Evolutionary conservation across 208 protist genomes (phyloP).

Genomic region (Zelonia costaricensis): DNA sequence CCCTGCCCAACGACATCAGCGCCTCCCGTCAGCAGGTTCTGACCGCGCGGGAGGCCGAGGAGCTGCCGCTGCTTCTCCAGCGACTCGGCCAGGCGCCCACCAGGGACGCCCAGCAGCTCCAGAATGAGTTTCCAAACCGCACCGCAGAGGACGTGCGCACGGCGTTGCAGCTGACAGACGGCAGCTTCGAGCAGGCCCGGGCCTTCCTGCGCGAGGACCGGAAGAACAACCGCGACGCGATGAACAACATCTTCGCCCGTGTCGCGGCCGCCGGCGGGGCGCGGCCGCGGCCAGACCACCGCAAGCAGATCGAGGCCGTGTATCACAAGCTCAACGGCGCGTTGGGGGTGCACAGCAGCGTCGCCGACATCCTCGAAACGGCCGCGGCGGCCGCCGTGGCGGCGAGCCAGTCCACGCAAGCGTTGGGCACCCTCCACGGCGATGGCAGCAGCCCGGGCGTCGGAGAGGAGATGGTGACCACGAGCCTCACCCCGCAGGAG

Average conservation of each 20-base stretch:
- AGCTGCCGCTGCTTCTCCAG: constrained; percentile 9
- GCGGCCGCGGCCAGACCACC: constrained; percentile 7
- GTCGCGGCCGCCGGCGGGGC: constrained; percentile 19
- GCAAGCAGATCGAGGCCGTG: constrained; percentile 6
- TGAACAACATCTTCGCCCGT: constrained; percentile 32
- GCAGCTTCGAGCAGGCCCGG: constrained; percentile 32
- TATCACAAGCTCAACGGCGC: constrained; percentile 42
- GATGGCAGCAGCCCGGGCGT: background rate
- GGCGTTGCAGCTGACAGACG: constrained; percentile 37
- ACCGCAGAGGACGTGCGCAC: constrained; percentile 28
- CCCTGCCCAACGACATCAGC: constrained; percentile 1
- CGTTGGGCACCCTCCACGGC: no score
- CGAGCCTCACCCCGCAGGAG: constrained; percentile 9
- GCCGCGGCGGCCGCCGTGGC: constrained; percentile 5
- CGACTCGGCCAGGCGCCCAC: constrained; percentile 4
- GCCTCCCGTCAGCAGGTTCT: constrained; percentile 14
- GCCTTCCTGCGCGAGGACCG: constrained; percentile 27
- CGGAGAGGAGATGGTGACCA: constrained; percentile 1
- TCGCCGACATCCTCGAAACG: background rate
- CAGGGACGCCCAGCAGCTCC: background rate
- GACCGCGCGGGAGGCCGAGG: constrained; percentile 6
- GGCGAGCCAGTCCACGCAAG: constrained; percentile 6
- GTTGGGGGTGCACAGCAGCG: constrained; percentile 23
- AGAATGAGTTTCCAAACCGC: constrained; percentile 40
- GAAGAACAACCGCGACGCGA: constrained; percentile 12